Percentiles rank a stretch among this genome's conserved stretches.
These are phyloP conservation scores for Endoconidiophora laricicola DNA, from an alignment of 2,329 filamentous ascomycete species.

Conservation along the genomic window DNA sequence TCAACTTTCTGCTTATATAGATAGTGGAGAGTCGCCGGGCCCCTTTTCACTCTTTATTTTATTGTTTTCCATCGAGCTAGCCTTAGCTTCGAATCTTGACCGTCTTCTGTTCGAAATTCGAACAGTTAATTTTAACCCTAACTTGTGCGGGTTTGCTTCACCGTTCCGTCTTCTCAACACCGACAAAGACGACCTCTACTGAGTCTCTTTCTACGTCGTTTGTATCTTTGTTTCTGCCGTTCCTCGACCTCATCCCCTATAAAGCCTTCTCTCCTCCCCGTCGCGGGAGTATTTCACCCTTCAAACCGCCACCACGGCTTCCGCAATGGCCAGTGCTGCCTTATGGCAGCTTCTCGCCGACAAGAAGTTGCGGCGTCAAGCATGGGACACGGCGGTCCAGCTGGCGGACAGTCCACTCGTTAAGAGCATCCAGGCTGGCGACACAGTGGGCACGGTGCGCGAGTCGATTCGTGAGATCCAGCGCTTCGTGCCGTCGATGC, in stretches of 20 bases:
- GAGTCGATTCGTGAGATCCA: slow-evolving; percentile 12
- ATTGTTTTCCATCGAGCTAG: too few relatives aligned
- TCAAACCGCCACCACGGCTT: slow-evolving; percentile 7
- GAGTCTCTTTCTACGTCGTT: too few relatives aligned
- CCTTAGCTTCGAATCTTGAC: too few relatives aligned
- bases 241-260: background rate
- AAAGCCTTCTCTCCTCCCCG: background rate
- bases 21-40: too few relatives aligned
- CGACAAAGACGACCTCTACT: background rate
- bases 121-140: too few relatives aligned
- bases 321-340: slow-evolving; percentile 12
- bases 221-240: background rate
- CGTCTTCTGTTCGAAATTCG: too few relatives aligned
- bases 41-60: too few relatives aligned
- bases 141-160: too few relatives aligned
- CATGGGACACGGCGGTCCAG: slow-evolving; percentile 11
- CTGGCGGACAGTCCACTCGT: slow-evolving; percentile 11
- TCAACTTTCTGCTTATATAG: too few relatives aligned
- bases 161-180: background rate
- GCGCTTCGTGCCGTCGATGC: slow-evolving; percentile 20
- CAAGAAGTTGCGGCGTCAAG: slow-evolving; percentile 12
- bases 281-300: background rate
- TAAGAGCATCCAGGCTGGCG: slow-evolving; percentile 12
- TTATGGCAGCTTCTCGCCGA: slow-evolving; percentile 12
- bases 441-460: slow-evolving; percentile 11